Evolutionary conservation across 2,329 filamentous ascomycete genomes (phyloP).

Genomic region (Penicillium vulpinum): DNA sequence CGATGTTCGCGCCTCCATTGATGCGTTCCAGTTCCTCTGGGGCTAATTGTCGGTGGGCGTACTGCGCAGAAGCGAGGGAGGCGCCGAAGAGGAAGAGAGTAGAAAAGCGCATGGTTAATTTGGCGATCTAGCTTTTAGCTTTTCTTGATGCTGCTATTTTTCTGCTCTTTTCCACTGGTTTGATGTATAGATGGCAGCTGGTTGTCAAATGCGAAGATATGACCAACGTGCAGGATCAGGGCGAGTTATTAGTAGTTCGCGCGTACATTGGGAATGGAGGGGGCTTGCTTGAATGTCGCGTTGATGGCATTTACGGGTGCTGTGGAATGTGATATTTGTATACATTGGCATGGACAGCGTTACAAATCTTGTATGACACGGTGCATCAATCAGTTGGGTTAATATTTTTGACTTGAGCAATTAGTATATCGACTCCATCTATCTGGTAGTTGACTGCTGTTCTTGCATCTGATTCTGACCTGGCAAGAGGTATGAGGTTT

Average conservation of each 20-base stretch:
- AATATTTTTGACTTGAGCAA: background rate
- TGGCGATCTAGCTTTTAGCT: background rate
- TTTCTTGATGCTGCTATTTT: background rate
- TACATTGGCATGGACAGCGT: background rate
- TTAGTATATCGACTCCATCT: background rate
- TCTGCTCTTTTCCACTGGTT: background rate
- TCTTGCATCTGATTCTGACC: background rate
- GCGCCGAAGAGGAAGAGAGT: slow-evolving; percentile 16
- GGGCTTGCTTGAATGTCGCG: background rate
- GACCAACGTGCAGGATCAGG: background rate
- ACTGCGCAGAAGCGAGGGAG: slow-evolving; percentile 13
- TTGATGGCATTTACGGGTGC: background rate
- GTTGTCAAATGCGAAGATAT: background rate
- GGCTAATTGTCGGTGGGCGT: background rate
- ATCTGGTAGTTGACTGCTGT: background rate
- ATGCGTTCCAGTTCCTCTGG: background rate
- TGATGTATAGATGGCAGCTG: background rate
- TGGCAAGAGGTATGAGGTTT: background rate
- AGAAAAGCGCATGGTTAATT: slow-evolving; percentile 20
- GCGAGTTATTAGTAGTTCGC: background rate
- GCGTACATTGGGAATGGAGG: background rate
- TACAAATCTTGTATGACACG: background rate
- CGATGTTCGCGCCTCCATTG: background rate
- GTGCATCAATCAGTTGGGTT: background rate
- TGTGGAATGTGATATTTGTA: slow-evolving; percentile 1